Evolutionary conservation across 2,329 filamentous ascomycete genomes (phyloP).

Genomic region (Diaporthe australafricana): DNA sequence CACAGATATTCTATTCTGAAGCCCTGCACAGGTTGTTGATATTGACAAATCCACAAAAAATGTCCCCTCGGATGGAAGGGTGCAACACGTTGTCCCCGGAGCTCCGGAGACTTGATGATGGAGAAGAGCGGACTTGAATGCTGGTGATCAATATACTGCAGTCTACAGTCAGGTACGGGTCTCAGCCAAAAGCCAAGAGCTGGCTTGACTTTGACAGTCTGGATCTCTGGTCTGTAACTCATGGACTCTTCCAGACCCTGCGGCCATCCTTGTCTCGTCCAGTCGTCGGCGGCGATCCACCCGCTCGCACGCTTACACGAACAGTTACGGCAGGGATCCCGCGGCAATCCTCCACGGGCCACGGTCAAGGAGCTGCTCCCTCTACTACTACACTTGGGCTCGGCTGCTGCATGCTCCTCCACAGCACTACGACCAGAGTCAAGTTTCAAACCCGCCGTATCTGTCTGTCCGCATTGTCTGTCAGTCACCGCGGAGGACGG

Average conservation of each 20-base stretch:
- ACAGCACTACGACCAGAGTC: neutral
- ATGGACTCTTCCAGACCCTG: conserved; percentile 35
- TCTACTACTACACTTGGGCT: neutral
- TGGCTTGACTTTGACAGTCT: conserved; percentile 12
- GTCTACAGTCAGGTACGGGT: too few relatives aligned
- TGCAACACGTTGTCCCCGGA: neutral
- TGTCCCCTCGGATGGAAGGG: neutral
- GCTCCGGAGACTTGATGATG: neutral
- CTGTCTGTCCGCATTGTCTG: neutral
- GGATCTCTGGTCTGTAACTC: conserved; percentile 25
- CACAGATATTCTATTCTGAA: neutral
- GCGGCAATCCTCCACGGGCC: neutral
- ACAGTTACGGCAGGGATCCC: conserved; percentile 14
- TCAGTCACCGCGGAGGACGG: conserved; percentile 4
- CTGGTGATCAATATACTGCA: neutral
- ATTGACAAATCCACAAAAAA: too few relatives aligned
- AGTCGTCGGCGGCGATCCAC: conserved; percentile 13
- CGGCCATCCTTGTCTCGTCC: conserved; percentile 31
- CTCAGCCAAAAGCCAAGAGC: too few relatives aligned
- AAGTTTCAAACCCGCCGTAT: conserved; percentile 19
- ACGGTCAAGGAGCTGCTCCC: neutral
- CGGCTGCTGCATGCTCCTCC: neutral
- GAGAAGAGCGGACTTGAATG: neutral
- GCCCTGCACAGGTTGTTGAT: neutral
- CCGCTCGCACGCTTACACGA: conserved; percentile 3